These are phyloP conservation scores for Ogataea glucozyma DNA, from an alignment of 805 yeast species.

Conservation along the genomic window DNA sequence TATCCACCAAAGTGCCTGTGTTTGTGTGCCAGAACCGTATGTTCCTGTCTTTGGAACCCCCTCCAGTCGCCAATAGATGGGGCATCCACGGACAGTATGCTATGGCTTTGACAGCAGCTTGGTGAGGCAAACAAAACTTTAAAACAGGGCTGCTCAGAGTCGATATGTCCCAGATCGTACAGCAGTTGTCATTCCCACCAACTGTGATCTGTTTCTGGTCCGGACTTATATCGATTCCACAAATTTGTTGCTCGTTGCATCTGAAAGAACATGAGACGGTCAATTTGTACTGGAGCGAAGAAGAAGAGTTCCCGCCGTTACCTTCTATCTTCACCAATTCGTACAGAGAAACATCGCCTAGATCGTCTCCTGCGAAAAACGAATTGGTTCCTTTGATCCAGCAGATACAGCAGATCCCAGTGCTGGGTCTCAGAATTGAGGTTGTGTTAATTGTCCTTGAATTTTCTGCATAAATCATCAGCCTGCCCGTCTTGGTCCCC, in stretches of 20 bases:
- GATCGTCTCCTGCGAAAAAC: conserved; percentile 66
- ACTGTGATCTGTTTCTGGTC: conserved; percentile 62
- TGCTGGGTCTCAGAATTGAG: conserved; percentile 29
- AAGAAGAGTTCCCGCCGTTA: background rate
- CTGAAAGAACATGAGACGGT: conserved; percentile 35
- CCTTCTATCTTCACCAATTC: conserved; percentile 26
- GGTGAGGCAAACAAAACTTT: conserved; percentile 57
- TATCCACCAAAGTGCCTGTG: conserved; percentile 68
- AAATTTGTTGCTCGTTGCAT: conserved; percentile 59
- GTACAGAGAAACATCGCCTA: conserved; percentile 55
- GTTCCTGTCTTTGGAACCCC: conserved; percentile 80
- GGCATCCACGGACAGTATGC: conserved; percentile 92
- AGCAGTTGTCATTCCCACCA: conserved; percentile 83
- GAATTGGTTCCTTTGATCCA: conserved; percentile 52
- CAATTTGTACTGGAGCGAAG: conserved; percentile 12
- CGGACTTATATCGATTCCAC: conserved; percentile 64
- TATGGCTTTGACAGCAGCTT: conserved; percentile 87
- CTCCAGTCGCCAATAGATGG: conserved; percentile 83
- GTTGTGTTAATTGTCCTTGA: conserved; percentile 24
- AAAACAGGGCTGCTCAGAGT: conserved; percentile 43
- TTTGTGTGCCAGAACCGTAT: conserved; percentile 84
- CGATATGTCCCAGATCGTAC: conserved; percentile 72
- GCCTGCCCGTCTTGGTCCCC: conserved; percentile 59
- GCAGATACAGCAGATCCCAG: conserved; percentile 55
- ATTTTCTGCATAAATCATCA: conserved; percentile 39